Evolutionary conservation across 371 early-diverging fungal genomes (phyloP), one percentile per base, ranked within the genome.

Genomic region (Gilbertella persicaria): DNA sequence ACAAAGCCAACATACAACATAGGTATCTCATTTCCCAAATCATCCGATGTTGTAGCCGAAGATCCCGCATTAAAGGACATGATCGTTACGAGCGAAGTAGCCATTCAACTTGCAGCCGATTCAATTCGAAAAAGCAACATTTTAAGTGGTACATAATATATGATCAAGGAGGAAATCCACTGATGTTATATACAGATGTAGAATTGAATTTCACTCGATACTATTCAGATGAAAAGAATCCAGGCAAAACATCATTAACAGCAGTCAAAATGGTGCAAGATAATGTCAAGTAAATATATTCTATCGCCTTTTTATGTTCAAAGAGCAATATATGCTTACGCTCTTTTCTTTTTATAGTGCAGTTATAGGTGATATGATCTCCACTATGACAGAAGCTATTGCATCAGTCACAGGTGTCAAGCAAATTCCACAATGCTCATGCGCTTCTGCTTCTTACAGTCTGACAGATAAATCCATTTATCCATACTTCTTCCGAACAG

Each of bases 401-500:
- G 76, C 73, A 16, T 59, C 67, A 10, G 60, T 75, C 30, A 69
- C 72, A 13, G 58, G 76, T 10, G 33, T 67, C 14, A 50, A 50
- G 40, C 45, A 58, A 8, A 62, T 75, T 42, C 76, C 76, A 1
- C 76, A 75, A 53, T 75, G 76, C 33, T 72, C 73, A 0, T 60
- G 48, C 26, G 67, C 66, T 20, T 64, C 76, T 13, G 65, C 60
- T 7, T 64, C 67, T 3, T 56, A 60, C 19, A 21, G 33, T 0
- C 48, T 75, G 16, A 63, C 72, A 17, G 62, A 75, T 37, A 72
- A 64, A 25, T 20, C 47, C 4, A 39, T 50, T 5, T 75, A 67
- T 37, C 76, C 76, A 0, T 72, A 69, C 35, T 75, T 75, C 48
- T 75, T 75, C 57, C 58, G 76, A 23, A 72, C 73, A 2, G 48